Evolutionary conservation across 768 basidiomycete species (phyloP).

Genomic region (Naematelia aurantialba): DNA sequence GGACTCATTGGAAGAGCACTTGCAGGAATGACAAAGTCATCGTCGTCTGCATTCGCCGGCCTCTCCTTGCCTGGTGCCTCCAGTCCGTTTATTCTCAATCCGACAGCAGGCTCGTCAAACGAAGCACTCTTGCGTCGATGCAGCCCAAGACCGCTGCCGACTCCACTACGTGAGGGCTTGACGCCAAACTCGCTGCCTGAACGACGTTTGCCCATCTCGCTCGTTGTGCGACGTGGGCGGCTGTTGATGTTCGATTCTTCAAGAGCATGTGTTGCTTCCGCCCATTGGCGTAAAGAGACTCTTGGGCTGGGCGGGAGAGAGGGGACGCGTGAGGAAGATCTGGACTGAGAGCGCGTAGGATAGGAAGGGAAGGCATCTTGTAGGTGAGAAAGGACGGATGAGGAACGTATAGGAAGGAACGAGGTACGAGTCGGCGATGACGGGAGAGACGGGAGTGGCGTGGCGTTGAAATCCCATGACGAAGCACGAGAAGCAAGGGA

Average conservation of each 20-base stretch:
- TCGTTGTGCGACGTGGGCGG: neutral
- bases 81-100: neutral
- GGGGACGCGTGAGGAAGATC: conserved; percentile 4
- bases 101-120: conserved; percentile 10
- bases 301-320: conserved; percentile 5
- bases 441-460: conserved; percentile 2
- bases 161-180: neutral
- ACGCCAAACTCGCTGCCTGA: conserved; percentile 21
- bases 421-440: conserved; percentile 1
- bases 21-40: neutral
- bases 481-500: conserved; percentile 10
- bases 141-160: neutral
- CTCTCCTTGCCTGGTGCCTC: neutral
- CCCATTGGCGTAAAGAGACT: conserved; percentile 4
- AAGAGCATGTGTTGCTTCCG: neutral
- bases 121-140: conserved; percentile 19
- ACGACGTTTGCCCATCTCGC: conserved; percentile 1
- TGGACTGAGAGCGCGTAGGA: neutral
- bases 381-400: conserved; percentile 10
- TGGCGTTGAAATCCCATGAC: conserved; percentile 16
- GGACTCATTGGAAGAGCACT: conserved; percentile 17
- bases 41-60: neutral
- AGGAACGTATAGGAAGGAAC: conserved; percentile 7
- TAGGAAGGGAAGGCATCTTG: neutral
- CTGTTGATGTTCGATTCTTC: neutral